A percentile compares a stretch with the other conserved stretches of the same genome.
These are phyloP conservation scores for Fusarium robinianum DNA, from an alignment of 2,329 filamentous ascomycete species.

Conservation along the genomic window DNA sequence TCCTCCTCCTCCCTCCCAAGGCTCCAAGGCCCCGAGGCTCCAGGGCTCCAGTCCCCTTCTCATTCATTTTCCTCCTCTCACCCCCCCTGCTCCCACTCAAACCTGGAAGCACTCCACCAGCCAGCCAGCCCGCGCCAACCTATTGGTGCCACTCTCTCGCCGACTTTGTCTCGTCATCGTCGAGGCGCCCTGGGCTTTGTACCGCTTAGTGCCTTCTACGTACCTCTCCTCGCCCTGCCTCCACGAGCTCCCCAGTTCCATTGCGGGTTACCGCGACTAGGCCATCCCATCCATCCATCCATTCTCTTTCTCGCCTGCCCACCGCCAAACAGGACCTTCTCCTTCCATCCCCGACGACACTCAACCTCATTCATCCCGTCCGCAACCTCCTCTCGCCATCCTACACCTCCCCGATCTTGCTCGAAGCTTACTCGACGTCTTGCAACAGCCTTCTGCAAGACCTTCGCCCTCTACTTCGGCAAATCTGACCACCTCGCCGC, in stretches of 20 bases:
- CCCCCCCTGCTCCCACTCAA: conserved; percentile 29
- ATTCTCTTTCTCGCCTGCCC: conserved; percentile 29
- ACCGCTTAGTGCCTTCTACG: conserved; percentile 27
- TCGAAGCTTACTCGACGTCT: conserved; percentile 12
- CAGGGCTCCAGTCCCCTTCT: conserved; percentile 19
- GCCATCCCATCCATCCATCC: conserved; percentile 28
- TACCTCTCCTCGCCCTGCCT: conserved; percentile 32
- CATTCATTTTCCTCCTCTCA: conserved; percentile 25
- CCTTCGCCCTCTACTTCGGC: not conserved
- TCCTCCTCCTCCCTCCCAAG: conserved; percentile 9
- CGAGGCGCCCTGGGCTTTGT: conserved; percentile 34
- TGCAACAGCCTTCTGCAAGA: conserved; percentile 6
- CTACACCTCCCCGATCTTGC: conserved; percentile 9
- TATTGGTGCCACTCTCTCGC: conserved; percentile 33
- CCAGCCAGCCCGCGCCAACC: conserved; percentile 31
- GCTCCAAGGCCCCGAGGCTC: conserved; percentile 17
- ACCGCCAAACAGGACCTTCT: conserved; percentile 33
- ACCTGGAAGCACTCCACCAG: conserved; percentile 33
- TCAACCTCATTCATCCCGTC: conserved; percentile 18
- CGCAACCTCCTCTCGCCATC: too few relatives aligned
- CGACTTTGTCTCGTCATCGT: conserved; percentile 37
- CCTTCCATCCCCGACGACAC: conserved; percentile 30
- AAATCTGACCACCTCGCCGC: conserved; percentile 1
- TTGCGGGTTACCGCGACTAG: conserved; percentile 25
- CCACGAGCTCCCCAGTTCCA: conserved; percentile 30